phyloP scores from a whole-genome alignment of 805 yeast genomes.

The Metschnikowia corniflorae region DNA sequence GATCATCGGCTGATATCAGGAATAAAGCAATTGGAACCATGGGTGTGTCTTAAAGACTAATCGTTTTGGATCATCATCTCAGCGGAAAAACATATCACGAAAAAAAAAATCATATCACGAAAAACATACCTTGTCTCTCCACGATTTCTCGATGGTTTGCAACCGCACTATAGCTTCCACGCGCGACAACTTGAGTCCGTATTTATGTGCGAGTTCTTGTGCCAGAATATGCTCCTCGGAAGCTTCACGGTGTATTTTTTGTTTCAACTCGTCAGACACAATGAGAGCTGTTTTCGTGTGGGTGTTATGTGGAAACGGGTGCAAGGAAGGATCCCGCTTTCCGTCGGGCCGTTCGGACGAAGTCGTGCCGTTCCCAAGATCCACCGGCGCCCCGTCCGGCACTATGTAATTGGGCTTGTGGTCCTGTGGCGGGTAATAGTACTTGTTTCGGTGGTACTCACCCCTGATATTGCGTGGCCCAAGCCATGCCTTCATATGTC shows the following conservation, averaged over 20 bases:
- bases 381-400: slow-evolving; percentile 43
- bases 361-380: slow-evolving; percentile 24
- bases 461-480: slow-evolving; percentile 86
- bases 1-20: slow-evolving; percentile 1
- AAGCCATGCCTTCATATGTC: slow-evolving; percentile 66
- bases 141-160: slow-evolving; percentile 58
- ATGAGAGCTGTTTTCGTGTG: slow-evolving; percentile 64
- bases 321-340: slow-evolving; percentile 36
- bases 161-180: slow-evolving; percentile 83
- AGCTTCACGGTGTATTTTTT: slow-evolving; percentile 55
- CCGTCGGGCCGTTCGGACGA: slow-evolving; percentile 11
- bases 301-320: slow-evolving; percentile 80
- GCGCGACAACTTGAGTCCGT: slow-evolving; percentile 79
- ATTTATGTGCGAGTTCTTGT: slow-evolving; percentile 73
- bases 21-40: slow-evolving; percentile 47
- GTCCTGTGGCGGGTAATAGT: slow-evolving; percentile 61
- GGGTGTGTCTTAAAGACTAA: slow-evolving; percentile 74
- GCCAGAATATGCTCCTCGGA: slow-evolving; percentile 50
- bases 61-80: slow-evolving; percentile 50
- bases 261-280: slow-evolving; percentile 57
- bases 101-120: background rate
- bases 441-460: slow-evolving; percentile 72
- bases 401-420: slow-evolving; percentile 72
- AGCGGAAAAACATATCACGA: background rate
- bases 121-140: slow-evolving; percentile 58